Conservation (phyloP, 306 rosid species). For the Cucumis melo region DNA sequence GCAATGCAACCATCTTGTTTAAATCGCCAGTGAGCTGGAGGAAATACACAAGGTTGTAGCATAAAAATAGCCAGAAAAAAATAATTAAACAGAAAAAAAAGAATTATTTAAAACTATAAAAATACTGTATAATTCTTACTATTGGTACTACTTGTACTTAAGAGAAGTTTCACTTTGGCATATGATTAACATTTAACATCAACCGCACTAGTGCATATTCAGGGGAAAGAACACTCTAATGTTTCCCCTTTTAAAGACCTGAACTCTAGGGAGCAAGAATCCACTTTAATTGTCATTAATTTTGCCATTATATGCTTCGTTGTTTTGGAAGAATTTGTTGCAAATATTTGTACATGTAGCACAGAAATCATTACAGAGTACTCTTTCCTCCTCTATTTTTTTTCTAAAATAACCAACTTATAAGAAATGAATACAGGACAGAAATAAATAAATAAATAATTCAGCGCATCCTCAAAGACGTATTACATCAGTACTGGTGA, state of each 20-base stretch:
- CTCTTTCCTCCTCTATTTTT: not conserved
- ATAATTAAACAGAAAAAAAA: not conserved
- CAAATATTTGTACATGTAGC: not conserved
- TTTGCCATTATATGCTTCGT: too few species aligned
- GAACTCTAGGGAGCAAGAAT: not conserved
- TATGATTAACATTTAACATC: not conserved
- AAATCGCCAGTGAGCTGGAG: conserved; percentile 49
- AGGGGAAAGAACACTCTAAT: not conserved
- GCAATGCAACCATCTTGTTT: conserved; percentile 50
- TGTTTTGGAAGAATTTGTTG: not conserved
- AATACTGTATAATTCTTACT: not conserved
- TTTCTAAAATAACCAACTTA: not conserved
- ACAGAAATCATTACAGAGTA: not conserved
- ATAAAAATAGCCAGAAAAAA: not conserved
- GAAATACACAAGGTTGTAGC: not conserved
- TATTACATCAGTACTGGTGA: not conserved
- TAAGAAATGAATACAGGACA: not conserved
- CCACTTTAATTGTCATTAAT: not conserved
- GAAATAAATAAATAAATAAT: not conserved
- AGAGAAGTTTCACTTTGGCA: not conserved
- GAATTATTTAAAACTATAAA: not conserved
- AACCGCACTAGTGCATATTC: not conserved
- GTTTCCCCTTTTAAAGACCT: not conserved
- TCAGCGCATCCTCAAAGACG: not conserved
- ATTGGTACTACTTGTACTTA: not conserved